Evolutionary conservation across 345 rosid genomes (phyloP).

Genomic region (Eucalyptus fibrosa): DNA sequence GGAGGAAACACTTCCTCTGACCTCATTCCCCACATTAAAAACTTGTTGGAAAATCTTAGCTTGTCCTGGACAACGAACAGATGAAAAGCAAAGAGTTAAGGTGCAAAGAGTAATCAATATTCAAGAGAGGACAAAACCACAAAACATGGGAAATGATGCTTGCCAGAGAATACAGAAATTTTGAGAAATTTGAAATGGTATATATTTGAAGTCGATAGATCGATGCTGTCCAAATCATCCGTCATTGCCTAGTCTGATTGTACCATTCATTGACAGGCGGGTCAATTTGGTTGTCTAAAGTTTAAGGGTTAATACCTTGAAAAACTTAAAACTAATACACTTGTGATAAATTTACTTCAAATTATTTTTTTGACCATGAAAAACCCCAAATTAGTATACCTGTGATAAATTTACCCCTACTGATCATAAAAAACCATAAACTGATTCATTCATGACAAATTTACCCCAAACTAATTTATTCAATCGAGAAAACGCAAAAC

Average conservation of each 20-base stretch:
- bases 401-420: too few species aligned
- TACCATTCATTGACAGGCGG: too few species aligned
- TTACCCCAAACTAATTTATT: too few species aligned
- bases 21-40: neutral
- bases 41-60: neutral
- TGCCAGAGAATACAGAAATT: neutral
- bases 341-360: rapidly evolving
- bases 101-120: neutral
- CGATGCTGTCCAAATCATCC: neutral
- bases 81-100: neutral
- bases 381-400: too few species aligned
- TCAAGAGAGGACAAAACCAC: neutral
- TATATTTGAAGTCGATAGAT: neutral
- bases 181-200: neutral
- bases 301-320: rapidly evolving
- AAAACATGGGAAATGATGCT: neutral
- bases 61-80: neutral
- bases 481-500: too few species aligned
- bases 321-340: rapidly evolving
- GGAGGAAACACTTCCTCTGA: neutral
- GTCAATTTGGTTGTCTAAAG: neutral
- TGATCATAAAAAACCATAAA: too few species aligned
- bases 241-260: neutral
- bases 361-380: too few species aligned
- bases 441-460: rapidly evolving